Conservation (phyloP, 129 eudicot species). For the Centaurea solstitialis region DNA sequence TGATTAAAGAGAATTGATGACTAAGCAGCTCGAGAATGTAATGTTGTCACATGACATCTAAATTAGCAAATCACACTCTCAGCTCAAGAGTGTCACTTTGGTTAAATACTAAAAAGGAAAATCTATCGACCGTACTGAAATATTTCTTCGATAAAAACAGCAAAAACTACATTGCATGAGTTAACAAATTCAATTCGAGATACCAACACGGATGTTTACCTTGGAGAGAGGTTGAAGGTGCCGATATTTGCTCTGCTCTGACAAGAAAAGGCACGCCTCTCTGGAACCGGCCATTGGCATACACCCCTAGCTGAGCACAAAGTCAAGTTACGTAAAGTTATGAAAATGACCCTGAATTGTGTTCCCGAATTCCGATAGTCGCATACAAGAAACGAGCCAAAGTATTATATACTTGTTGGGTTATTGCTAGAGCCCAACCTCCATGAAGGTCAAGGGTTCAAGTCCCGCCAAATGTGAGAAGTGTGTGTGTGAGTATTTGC, state of each 20-base stretch:
- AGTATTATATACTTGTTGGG: not conserved
- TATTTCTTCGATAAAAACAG: not conserved
- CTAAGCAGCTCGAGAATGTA: too few relatives aligned
- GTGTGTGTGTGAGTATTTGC: not conserved
- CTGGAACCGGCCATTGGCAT: constrained; percentile 45
- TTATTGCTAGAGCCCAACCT: not conserved
- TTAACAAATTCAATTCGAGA: not conserved
- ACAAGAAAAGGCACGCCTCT: constrained; percentile 41
- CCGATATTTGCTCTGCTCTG: constrained; percentile 59
- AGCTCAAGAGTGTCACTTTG: too few relatives aligned
- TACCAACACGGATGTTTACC: constrained; percentile 28
- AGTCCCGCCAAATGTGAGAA: not conserved
- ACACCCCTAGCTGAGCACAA: constrained; percentile 54
- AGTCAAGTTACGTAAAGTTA: constrained; percentile 23
- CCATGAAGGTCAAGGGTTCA: not conserved
- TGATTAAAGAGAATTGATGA: not conserved
- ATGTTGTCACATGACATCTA: not conserved
- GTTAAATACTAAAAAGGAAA: constrained; percentile 1
- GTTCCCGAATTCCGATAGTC: not conserved
- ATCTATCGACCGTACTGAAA: not conserved
- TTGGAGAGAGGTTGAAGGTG: constrained; percentile 48
- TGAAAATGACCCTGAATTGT: constrained; percentile 1
- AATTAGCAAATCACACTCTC: not conserved
- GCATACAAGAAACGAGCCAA: not conserved
- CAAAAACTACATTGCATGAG: constrained; percentile 15